These are phyloP conservation scores for Gossypium davidsonii DNA, from an alignment of 441 rosid species.

Conservation along the genomic window DNA sequence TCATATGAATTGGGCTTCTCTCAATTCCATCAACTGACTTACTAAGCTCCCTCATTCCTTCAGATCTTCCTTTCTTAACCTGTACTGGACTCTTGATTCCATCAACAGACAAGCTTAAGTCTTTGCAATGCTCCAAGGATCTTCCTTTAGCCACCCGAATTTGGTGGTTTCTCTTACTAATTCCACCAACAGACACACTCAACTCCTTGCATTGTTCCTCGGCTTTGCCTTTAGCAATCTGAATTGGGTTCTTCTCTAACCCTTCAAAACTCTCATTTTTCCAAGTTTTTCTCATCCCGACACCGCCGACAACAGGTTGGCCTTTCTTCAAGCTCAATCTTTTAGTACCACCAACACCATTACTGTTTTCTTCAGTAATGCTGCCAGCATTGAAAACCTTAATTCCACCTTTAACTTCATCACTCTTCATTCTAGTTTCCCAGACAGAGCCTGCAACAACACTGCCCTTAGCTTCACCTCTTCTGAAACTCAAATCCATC, in stretches of 20 bases:
- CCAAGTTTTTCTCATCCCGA: constrained; percentile 52
- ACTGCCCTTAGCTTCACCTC: constrained; percentile 26
- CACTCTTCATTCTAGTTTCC: constrained; percentile 71
- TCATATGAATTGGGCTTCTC: constrained; percentile 33
- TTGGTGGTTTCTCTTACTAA: constrained; percentile 22
- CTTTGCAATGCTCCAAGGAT: constrained; percentile 21
- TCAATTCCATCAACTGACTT: constrained; percentile 25
- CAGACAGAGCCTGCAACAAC: constrained; percentile 63
- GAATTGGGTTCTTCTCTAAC: constrained; percentile 25
- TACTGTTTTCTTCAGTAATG: neutral
- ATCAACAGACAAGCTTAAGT: constrained; percentile 15
- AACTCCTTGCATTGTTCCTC: constrained; percentile 19
- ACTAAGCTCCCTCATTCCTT: constrained; percentile 19
- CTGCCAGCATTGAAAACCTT: constrained; percentile 38
- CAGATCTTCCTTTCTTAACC: constrained; percentile 30
- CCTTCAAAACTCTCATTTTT: constrained; percentile 43
- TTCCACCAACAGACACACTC: constrained; percentile 29
- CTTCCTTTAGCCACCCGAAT: constrained; percentile 27
- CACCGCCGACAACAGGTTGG: constrained; percentile 14
- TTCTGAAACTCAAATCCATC: constrained; percentile 40
- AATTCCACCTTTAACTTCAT: constrained; percentile 44
- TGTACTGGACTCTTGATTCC: constrained; percentile 25
- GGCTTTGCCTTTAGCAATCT: constrained; percentile 24
- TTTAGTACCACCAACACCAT: neutral
- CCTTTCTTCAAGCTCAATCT: constrained; percentile 18